Evolutionary conservation across 352 stramenopile genomes (phyloP).

Genomic region (Globisporangium irregulare): DNA sequence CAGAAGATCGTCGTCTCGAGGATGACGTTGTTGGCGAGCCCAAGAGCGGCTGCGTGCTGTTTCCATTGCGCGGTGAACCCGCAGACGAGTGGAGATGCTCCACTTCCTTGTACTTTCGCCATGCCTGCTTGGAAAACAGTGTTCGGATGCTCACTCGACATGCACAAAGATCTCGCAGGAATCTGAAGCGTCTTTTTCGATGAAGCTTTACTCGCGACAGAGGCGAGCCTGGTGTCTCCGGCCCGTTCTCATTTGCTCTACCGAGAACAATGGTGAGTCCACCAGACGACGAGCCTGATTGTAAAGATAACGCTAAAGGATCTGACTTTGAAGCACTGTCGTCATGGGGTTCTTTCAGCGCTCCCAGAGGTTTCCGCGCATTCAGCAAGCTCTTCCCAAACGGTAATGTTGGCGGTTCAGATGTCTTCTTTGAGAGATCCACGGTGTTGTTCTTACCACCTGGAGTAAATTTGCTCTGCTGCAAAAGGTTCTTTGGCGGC

Average conservation of each 20-base stretch:
- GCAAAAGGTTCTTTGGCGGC: constrained; percentile 45
- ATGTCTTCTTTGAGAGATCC: not conserved
- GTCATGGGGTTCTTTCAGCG: constrained; percentile 9
- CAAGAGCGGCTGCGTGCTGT: constrained; percentile 20
- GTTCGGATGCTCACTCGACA: constrained; percentile 30
- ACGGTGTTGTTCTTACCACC: constrained; percentile 6
- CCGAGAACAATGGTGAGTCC: constrained; percentile 2
- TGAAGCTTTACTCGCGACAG: constrained; percentile 15
- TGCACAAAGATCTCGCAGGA: constrained; percentile 35
- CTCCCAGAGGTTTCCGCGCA: constrained; percentile 3
- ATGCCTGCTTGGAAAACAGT: constrained; percentile 47
- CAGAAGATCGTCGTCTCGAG: constrained; percentile 12
- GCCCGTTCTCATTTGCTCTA: not conserved
- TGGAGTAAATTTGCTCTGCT: constrained; percentile 14
- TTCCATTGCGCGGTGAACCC: constrained; percentile 15
- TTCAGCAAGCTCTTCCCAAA: constrained; percentile 4
- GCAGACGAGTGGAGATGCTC: constrained; percentile 24
- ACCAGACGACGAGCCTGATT: not conserved
- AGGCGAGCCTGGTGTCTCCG: not conserved
- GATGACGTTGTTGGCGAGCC: not conserved
- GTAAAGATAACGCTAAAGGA: not conserved
- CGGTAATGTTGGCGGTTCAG: not conserved
- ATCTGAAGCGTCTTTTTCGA: constrained; percentile 28
- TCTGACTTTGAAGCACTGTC: not conserved
- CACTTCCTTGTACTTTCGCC: constrained; percentile 58